Evolutionary conservation across 2,329 filamentous ascomycete species (phyloP).

Genomic region (Colletotrichum phormii): DNA sequence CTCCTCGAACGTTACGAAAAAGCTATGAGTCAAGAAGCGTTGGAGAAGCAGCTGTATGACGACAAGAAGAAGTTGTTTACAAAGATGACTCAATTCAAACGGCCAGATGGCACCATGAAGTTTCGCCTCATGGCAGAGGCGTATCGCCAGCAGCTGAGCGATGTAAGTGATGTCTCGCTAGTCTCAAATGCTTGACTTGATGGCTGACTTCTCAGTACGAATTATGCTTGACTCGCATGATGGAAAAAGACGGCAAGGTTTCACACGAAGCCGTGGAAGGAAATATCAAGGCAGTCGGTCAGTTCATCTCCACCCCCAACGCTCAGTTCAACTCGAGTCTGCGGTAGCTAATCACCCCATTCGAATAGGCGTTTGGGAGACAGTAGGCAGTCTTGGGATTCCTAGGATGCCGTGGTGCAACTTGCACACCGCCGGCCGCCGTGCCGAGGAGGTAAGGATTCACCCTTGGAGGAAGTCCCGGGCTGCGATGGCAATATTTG

Average conservation of each 20-base stretch:
- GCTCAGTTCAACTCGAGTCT: too few relatives aligned
- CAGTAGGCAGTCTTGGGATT: slow-evolving; percentile 57
- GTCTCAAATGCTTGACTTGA: neutral
- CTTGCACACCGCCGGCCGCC: slow-evolving; percentile 4
- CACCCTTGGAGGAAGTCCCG: too few relatives aligned
- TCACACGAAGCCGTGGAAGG: neutral
- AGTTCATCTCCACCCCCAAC: neutral
- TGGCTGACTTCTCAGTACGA: neutral
- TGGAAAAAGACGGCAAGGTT: neutral
- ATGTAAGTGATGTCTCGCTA: neutral
- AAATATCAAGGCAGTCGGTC: slow-evolving; percentile 20
- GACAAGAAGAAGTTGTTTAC: slow-evolving; percentile 9
- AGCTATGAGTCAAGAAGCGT: neutral
- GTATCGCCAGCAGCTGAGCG: slow-evolving; percentile 16
- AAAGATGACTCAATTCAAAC: neutral
- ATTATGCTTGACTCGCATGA: slow-evolving; percentile 15
- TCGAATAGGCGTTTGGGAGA: slow-evolving; percentile 60
- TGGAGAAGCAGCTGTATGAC: neutral
- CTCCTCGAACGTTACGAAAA: neutral
- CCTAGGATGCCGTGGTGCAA: slow-evolving; percentile 33
- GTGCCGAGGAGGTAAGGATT: slow-evolving; percentile 20
- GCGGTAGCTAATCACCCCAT: fast-evolving
- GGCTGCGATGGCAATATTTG: fast-evolving
- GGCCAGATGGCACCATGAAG: neutral
- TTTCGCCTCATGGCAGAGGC: slow-evolving; percentile 7